Conservation (phyloP, 352 stramenopile genomes). For the Pythium guiyangense region DNA sequence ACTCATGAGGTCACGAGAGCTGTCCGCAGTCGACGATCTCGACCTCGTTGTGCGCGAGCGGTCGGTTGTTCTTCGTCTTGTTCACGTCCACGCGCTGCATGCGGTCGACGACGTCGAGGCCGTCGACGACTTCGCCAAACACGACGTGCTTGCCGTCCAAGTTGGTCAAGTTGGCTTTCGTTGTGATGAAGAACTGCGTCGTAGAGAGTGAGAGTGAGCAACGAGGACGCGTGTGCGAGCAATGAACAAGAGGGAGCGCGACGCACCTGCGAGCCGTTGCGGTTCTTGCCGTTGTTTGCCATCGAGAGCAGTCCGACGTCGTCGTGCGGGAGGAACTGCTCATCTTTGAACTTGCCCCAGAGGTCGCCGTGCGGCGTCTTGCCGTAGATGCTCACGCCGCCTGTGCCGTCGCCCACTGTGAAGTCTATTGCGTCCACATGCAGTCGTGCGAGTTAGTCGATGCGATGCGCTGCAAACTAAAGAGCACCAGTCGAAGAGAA, state of each 20-base stretch:
- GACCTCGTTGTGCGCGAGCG: conserved; percentile 53
- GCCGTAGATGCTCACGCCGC: conserved; percentile 77
- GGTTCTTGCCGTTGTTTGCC: conserved; percentile 74
- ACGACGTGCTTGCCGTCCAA: conserved; percentile 95
- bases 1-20: conserved; percentile 14
- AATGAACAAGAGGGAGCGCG: no score
- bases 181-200: conserved; percentile 77
- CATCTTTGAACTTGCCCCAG: conserved; percentile 84
- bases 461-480: background rate
- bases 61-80: conserved; percentile 36
- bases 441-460: background rate
- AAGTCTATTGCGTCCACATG: conserved; percentile 32
- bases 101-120: conserved; percentile 60
- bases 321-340: conserved; percentile 67
- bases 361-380: conserved; percentile 53
- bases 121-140: conserved; percentile 92
- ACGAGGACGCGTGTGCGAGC: background rate
- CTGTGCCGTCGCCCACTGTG: conserved; percentile 65
- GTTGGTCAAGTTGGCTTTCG: conserved; percentile 51
- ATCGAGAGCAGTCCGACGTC: conserved; percentile 80
- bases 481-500: background rate
- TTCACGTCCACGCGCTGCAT: conserved; percentile 66
- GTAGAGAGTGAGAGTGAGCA: background rate
- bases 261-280: conserved; percentile 65
- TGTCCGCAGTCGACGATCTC: conserved; percentile 63